Conservation (phyloP, 2,329 filamentous ascomycete genomes). For the Scedosporium apiospermum region DNA sequence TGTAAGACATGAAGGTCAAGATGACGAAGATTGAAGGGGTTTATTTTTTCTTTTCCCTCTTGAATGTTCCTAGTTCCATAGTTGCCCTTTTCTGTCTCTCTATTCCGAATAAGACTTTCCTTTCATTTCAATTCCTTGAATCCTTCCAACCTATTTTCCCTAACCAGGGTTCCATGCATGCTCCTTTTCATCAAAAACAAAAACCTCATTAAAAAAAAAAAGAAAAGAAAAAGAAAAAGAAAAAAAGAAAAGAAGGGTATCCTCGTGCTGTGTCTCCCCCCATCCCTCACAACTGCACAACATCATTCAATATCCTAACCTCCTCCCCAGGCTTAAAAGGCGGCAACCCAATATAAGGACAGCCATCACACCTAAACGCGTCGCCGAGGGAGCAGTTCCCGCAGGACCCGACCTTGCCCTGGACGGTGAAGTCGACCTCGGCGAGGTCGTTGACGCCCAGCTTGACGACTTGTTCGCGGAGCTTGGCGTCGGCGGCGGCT, state of each 20-base stretch:
- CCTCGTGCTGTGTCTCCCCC: background rate
- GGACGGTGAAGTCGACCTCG: constrained; percentile 94
- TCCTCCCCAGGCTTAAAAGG: constrained; percentile 97
- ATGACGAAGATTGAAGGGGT: background rate
- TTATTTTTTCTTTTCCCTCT: background rate
- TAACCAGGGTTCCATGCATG: background rate
- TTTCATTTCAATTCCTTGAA: too few species aligned
- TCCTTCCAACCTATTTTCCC: too few species aligned
- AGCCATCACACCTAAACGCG: constrained; percentile 66
- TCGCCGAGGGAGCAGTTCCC: constrained; percentile 91
- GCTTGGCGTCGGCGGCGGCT: constrained; percentile 52
- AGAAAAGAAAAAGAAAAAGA: background rate
- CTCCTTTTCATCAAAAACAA: constrained; percentile 2
- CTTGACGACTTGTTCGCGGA: constrained; percentile 46
- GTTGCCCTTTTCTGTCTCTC: background rate
- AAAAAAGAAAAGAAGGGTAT: background rate
- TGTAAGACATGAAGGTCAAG: background rate
- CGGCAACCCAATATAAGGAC: constrained; percentile 82
- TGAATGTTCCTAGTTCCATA: background rate
- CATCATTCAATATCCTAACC: constrained; percentile 76
- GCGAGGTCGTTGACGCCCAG: constrained; percentile 67
- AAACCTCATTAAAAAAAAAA: constrained; percentile 10
- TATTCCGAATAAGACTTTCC: background rate
- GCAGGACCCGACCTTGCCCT: constrained; percentile 92
- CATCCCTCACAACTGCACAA: constrained; percentile 64